A percentile compares a stretch with the other conserved stretches of the same genome.
Evolutionary conservation across 1,284 basidiomycete genomes (phyloP).

Genomic region (Trichosporon sp.): DNA sequence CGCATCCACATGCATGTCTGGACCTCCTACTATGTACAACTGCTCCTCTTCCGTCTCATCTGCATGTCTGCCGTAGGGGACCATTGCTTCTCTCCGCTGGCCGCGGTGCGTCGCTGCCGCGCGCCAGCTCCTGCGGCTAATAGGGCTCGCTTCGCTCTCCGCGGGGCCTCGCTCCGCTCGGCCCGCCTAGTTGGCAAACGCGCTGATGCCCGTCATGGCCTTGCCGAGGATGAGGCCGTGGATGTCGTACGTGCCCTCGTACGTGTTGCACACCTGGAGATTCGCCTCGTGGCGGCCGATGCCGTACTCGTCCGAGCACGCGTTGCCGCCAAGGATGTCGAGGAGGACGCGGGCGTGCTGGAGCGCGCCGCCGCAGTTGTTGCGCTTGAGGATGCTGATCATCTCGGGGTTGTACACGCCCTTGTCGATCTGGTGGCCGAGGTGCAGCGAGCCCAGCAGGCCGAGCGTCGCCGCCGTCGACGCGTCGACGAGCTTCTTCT

Average conservation of each 20-base stretch:
- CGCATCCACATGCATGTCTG: background rate
- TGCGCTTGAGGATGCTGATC: constrained; percentile 90
- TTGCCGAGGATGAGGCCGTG: constrained; percentile 70
- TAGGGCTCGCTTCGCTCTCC: too few species aligned
- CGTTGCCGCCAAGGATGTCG: constrained; percentile 88
- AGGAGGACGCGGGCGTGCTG: constrained; percentile 73
- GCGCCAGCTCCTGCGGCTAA: too few species aligned
- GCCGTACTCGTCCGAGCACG: constrained; percentile 81
- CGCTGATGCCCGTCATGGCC: constrained; percentile 70
- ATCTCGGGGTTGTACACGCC: constrained; percentile 79
- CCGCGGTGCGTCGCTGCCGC: too few species aligned
- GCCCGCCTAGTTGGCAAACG: constrained; percentile 15
- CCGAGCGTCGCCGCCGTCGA: constrained; percentile 78
- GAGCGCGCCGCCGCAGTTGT: constrained; percentile 90
- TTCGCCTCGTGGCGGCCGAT: constrained; percentile 86
- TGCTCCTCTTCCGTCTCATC: background rate
- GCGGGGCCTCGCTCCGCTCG: background rate
- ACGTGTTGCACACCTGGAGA: constrained; percentile 85
- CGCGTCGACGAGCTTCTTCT: constrained; percentile 94
- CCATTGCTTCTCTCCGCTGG: too few species aligned
- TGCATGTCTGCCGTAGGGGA: too few species aligned
- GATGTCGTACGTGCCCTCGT: constrained; percentile 62
- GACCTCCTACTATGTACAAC: background rate
- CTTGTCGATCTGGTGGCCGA: constrained; percentile 82
- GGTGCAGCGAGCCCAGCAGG: constrained; percentile 67